These are phyloP conservation scores for Cercospora brassicicola DNA, from an alignment of 2,329 filamentous ascomycete species.

Conservation along the genomic window DNA sequence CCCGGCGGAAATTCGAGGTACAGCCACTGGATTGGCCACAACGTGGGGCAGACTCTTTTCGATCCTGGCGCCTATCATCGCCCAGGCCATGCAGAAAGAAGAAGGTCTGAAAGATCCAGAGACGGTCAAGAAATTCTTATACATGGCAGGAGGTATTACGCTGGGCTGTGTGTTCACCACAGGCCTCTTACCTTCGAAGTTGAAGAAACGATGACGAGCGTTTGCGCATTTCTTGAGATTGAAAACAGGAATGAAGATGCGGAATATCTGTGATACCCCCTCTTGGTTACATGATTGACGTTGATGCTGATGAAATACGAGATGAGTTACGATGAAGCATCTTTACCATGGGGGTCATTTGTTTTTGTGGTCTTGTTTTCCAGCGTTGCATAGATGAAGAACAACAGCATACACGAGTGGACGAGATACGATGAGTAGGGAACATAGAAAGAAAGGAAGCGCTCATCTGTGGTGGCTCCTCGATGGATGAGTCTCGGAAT, in stretches of 20 bases:
- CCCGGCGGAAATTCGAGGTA: constrained; percentile 49
- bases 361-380: neutral
- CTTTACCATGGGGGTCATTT: neutral
- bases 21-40: constrained; percentile 57
- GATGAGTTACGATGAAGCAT: neutral
- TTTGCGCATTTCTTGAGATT: neutral
- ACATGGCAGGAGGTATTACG: constrained; percentile 57
- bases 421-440: neutral
- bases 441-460: neutral
- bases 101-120: constrained; percentile 28
- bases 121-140: constrained; percentile 53
- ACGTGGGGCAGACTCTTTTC: constrained; percentile 61
- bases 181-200: constrained; percentile 48
- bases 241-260: neutral
- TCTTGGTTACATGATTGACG: neutral
- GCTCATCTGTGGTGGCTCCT: too few relatives aligned
- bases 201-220: constrained; percentile 39
- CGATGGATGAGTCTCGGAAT: too few relatives aligned
- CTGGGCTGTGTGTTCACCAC: constrained; percentile 55
- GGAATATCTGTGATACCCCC: neutral
- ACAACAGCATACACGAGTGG: neutral
- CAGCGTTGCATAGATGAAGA: neutral
- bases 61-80: constrained; percentile 59
- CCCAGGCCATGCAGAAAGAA: constrained; percentile 44
- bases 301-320: neutral